Evolutionary conservation across 2,329 filamentous ascomycete species (phyloP), one percentile per base, ranked within the genome.

Genomic region (Microsporum canis): DNA sequence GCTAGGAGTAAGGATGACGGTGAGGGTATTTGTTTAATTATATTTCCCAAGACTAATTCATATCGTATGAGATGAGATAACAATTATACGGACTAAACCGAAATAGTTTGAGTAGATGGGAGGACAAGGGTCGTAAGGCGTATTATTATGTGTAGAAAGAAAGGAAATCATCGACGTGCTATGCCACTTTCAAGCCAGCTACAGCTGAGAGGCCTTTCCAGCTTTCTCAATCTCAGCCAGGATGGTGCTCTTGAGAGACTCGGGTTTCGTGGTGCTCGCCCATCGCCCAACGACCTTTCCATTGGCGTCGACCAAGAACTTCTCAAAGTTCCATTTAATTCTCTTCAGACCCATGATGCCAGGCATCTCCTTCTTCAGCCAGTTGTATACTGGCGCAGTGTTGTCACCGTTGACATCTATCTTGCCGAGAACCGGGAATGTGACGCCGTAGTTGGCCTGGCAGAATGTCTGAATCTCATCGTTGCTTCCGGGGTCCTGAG

Each of bases 291-390:
- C 88, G 68, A 97, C 90, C 77, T 87, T 82, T 31, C 94, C 94
- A 75, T 97, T 90, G 64, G 84, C 83, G 63, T 87, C 88, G 66
- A 99, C 80, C 65, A 99, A 78, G 78, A 96, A 99, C 84, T 99
- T 99, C 77, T 99, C 94, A 79, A 97, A 99, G 79, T 99, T 99
- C 94, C 94, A 99, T 87, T 97, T 96, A 70, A 99, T 81, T 64
- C 86, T 77, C 86, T 95, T 92, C 71, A 97, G 74, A 23, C 94
- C 94, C 77, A 97, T 77, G 61, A 96, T 71, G 27, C 94, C 91
- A 0, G 92, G 83, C 80, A 90, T 87, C 75, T 82, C 77, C 62
- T 75, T 75, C 79, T 87, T 87, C 75, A 87, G 72, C 82, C 82
- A 99, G 72, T 88, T 82, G 75, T 82, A 97, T 41, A 96, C 76